Evolutionary conservation across 2,329 filamentous ascomycete species (phyloP).

Genomic region (Sclerotinia nivalis): DNA sequence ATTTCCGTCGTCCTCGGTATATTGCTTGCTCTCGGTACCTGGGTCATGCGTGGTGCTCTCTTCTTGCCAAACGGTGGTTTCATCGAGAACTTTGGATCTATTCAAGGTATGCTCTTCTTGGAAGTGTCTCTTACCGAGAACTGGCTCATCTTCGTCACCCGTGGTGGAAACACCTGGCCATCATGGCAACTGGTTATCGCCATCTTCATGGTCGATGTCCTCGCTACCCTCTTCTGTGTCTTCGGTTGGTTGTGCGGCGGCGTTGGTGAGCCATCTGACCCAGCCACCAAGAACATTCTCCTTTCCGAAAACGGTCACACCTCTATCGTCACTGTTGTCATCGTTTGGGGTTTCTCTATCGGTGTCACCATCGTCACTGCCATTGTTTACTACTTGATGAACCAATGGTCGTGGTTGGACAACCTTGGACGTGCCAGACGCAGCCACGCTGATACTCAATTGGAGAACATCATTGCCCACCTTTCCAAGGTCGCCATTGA

Average conservation of each 20-base stretch:
- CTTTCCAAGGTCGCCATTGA: constrained; percentile 64
- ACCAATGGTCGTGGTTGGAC: constrained; percentile 58
- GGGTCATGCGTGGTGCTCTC: constrained; percentile 70
- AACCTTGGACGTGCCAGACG: constrained; percentile 65
- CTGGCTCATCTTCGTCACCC: constrained; percentile 78
- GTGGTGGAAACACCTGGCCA: constrained; percentile 70
- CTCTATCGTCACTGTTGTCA: constrained; percentile 60
- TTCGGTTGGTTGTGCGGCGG: constrained; percentile 71
- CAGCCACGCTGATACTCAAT: constrained; percentile 59
- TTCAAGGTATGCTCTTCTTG: constrained; percentile 74
- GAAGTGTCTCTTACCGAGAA: constrained; percentile 74
- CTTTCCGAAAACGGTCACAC: constrained; percentile 47
- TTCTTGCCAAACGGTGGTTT: constrained; percentile 71
- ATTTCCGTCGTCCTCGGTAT: constrained; percentile 69
- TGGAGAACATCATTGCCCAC: constrained; percentile 66
- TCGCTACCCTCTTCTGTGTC: constrained; percentile 72
- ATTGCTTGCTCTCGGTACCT: constrained; percentile 68
- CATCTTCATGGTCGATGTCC: constrained; percentile 69
- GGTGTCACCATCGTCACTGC: constrained; percentile 65
- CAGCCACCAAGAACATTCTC: constrained; percentile 43
- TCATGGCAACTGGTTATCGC: constrained; percentile 73
- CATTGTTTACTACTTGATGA: constrained; percentile 64
- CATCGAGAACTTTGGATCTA: constrained; percentile 71
- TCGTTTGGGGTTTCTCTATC: constrained; percentile 67
- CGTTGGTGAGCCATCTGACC: constrained; percentile 42